A percentile compares a stretch with the other conserved stretches of the same genome.
phyloP scores from a whole-genome alignment of 257 asterid genomes.

The Nicotiana sylvestris region DNA sequence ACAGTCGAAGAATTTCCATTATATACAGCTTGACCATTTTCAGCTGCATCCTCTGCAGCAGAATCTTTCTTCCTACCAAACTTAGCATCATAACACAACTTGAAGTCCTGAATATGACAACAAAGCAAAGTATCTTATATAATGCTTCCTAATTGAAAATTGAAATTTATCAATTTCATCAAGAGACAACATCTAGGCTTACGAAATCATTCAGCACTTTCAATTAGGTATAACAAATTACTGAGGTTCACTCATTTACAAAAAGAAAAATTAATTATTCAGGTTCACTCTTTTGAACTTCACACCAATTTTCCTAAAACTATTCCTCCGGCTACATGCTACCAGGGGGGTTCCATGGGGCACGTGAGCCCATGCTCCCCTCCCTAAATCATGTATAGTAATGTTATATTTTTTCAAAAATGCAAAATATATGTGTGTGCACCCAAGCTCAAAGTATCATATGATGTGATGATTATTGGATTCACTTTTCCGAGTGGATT shows the following conservation, averaged over 20 bases:
- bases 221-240: background rate
- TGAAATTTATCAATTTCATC: background rate
- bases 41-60: slow-evolving; percentile 33
- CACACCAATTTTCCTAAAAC: background rate
- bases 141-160: slow-evolving; percentile 11
- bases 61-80: slow-evolving; percentile 80
- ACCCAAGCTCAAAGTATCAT: no score
- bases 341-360: no score
- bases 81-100: slow-evolving; percentile 78
- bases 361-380: no score
- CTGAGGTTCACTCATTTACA: background rate
- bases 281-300: background rate
- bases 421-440: no score
- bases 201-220: background rate
- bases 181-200: background rate
- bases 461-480: no score
- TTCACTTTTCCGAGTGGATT: no score
- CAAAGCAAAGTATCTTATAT: slow-evolving; percentile 20
- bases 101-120: slow-evolving; percentile 67
- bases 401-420: no score
- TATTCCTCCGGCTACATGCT: no score
- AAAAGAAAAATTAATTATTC: background rate
- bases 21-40: slow-evolving; percentile 26
- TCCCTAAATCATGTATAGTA: no score
- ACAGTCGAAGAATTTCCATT: slow-evolving; percentile 32